Evolutionary conservation across 257 asterid species (phyloP), one percentile per base, ranked within the genome.

Genomic region (Solanum ahanhuiri): DNA sequence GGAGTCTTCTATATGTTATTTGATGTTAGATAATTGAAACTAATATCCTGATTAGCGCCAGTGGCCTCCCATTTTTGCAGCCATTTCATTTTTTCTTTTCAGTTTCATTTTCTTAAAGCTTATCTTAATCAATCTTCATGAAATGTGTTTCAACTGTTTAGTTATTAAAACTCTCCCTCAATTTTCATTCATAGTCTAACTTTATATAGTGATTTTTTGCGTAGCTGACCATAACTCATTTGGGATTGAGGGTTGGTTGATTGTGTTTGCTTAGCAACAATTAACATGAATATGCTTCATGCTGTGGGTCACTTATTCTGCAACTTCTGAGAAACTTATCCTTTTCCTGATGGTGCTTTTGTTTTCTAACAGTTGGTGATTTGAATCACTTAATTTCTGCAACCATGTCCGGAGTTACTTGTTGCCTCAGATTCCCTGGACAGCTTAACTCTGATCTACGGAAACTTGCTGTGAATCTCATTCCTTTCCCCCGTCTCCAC

Each of bases 351-450:
- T 28, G 30, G 31, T 81, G 82, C 48, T 14, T 64, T 67, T 5
- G 6, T 77, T 17, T 51, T 85, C 23, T 34, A 4, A 58, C 90
- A 88, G 90, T 88, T 88, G 90, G 90, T 4, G 90, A 88, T 81
- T 51, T 88, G 84, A 88, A 88, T 85, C 90, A 88, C 86, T 72
- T 88, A 87, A 88, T 88, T 8, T 88, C 90, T 30, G 90, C 90
- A 81, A 88, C 90, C 2, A 88, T 88, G 90, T 88, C 90, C 18
- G 90, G 90, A 45, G 90, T 88, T 23, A 88, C 90, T 79, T 88
- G 90, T 41, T 88, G 90, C 23, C 90, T 89, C 41, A 63, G 91
- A 79, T 89, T 89, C 84, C 91, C 89, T 23, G 91, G 91, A 2
- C 91, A 86, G 84, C 88, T 89, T 4, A 89, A 89, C 89, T 89